Evolutionary conservation across 192 early-diverging fungal genomes (phyloP), one percentile per base, ranked within the genome.

Genomic region (Funneliformis geosporum): DNA sequence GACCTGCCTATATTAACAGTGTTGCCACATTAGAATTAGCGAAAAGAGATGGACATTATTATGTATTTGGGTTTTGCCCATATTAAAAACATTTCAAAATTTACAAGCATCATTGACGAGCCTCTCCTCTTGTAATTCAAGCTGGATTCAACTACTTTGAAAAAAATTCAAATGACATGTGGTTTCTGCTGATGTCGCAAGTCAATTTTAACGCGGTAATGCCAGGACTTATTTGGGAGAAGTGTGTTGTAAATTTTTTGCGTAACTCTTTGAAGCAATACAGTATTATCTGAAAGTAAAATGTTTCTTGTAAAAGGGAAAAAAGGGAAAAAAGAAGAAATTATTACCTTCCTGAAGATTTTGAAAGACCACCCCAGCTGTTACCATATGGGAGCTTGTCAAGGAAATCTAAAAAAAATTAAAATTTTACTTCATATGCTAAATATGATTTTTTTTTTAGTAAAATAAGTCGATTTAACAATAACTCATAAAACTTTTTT

Each of bases 191-290:
- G 4, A 65, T 65, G 62, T 65, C 23, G 3, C 62, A 65, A 65
- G 23, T 65, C 25, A 65, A 33, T 25, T 65, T 65, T 33, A 65
- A 65, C 27, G 62, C 62, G n/a, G 6, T 0, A 23, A 65, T 65
- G 62, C 23, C 23, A 65, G 62, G 25, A 65, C 5, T 65, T 65
- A 65, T 65, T 65, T 65, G 62, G 62, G 62, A 65, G n/a, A 65
- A 65, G 28, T 65, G 62, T 33, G 28, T 65, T 65, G 4, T 5
- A 33, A 65, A 65, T 65, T 65, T 65, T 27, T 33, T 65, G 62
- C 25, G 27, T 65, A 12, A 65, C n/a, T n/a, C n/a, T n/a, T n/a
- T n/a, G n/a, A n/a, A n/a, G n/a, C n/a, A n/a, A n/a, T n/a, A n/a
- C n/a, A n/a, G n/a, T 1, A 65, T 12, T 65, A 1, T 65, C 27